A percentile compares a stretch with the other conserved stretches of the same genome.
These are phyloP conservation scores for Thermothielavioides terrestris DNA, from an alignment of 495 filamentous ascomycete species.

Conservation along the genomic window DNA sequence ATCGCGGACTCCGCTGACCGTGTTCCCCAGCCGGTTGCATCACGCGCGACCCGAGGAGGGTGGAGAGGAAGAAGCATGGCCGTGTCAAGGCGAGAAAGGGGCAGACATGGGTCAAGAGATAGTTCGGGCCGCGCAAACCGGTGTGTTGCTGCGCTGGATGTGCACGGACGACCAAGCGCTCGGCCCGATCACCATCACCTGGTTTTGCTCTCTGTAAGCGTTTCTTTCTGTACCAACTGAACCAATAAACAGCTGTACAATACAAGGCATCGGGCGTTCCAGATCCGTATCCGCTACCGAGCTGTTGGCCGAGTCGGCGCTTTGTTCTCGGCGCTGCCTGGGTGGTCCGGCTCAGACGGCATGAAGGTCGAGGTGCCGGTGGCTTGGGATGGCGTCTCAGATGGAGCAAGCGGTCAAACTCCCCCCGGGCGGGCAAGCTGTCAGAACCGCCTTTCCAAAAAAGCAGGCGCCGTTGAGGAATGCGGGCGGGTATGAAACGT, in stretches of 20 bases:
- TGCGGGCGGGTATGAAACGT: no score
- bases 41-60: constrained; percentile 81
- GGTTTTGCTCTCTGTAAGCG: constrained; percentile 12
- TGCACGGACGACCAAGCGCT: constrained; percentile 15
- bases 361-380: neutral
- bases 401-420: neutral
- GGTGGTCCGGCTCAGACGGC: neutral
- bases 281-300: neutral
- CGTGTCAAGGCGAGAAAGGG: constrained; percentile 95
- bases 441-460: neutral
- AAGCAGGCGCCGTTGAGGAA: no score
- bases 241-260: constrained; percentile 15
- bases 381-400: neutral
- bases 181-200: constrained; percentile 3
- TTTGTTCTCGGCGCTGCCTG: neutral
- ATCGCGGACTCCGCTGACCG: constrained; percentile 15
- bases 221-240: constrained; percentile 16
- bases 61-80: constrained; percentile 98
- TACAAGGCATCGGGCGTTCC: constrained; percentile 11
- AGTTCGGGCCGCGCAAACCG: constrained; percentile 19
- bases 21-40: constrained; percentile 68
- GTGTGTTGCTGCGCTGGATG: constrained; percentile 2
- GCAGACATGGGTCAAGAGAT: constrained; percentile 95
- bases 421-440: neutral
- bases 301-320: neutral